These are phyloP conservation scores for Amaranthus palmeri DNA, from an alignment of 148 eudicot species.

Conservation along the genomic window DNA sequence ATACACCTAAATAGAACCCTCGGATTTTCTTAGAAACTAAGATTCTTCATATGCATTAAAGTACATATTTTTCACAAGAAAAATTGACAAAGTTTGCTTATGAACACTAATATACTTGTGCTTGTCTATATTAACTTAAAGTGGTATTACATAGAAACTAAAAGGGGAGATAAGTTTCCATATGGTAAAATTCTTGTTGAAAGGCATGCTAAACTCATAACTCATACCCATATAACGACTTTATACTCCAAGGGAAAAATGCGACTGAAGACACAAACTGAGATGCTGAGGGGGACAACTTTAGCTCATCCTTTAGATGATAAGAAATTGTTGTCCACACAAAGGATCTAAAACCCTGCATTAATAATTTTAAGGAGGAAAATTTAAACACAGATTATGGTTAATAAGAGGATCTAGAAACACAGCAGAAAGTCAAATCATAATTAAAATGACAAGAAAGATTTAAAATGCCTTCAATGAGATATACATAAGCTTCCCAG, in stretches of 20 bases:
- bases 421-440: background rate
- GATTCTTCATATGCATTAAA: background rate
- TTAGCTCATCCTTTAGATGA: slow-evolving; percentile 77
- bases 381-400: background rate
- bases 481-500: background rate
- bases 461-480: too few species aligned
- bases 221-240: slow-evolving; percentile 88
- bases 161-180: background rate
- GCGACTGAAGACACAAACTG: slow-evolving; percentile 83
- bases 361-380: slow-evolving; percentile 12
- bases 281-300: slow-evolving; percentile 84
- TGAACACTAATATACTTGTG: background rate
- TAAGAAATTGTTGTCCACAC: slow-evolving; percentile 96
- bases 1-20: background rate
- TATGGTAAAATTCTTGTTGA: background rate
- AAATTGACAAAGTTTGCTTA: background rate
- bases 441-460: background rate
- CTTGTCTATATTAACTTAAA: too few species aligned
- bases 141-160: background rate
- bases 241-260: slow-evolving; percentile 97
- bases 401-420: background rate
- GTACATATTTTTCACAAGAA: slow-evolving; percentile 1
- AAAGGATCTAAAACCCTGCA: slow-evolving; percentile 93
- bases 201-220: slow-evolving; percentile 31
- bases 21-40: background rate